phyloP scores from a whole-genome alignment of 805 yeast genomes.

The Yamadazyma philogaea region DNA sequence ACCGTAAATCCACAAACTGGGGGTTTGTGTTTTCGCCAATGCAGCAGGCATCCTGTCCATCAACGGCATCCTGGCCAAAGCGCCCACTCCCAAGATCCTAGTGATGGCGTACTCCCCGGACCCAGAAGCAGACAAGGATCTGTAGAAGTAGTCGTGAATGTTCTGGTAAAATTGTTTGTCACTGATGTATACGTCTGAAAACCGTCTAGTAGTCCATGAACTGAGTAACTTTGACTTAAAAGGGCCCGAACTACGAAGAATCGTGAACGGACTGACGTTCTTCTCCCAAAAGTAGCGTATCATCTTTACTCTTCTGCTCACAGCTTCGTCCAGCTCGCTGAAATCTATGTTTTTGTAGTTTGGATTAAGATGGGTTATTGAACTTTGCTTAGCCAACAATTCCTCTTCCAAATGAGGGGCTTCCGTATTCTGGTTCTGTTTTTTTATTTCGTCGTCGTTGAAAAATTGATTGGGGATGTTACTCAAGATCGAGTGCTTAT shows the following conservation, averaged over 20 bases:
- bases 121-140: constrained; percentile 51
- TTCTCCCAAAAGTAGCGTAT: constrained; percentile 49
- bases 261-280: constrained; percentile 53
- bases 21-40: constrained; percentile 40
- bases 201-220: constrained; percentile 50
- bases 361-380: constrained; percentile 16
- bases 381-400: constrained; percentile 10
- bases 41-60: constrained; percentile 46
- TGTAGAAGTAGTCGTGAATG: constrained; percentile 54
- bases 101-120: constrained; percentile 67
- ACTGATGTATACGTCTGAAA: constrained; percentile 37
- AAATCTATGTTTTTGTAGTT: constrained; percentile 11
- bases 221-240: constrained; percentile 49
- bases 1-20: constrained; percentile 62
- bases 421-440: constrained; percentile 18
- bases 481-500: constrained; percentile 27
- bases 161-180: constrained; percentile 30
- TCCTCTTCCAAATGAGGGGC: constrained; percentile 14
- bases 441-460: constrained; percentile 9
- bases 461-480: constrained; percentile 15
- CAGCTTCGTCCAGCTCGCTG: constrained; percentile 13
- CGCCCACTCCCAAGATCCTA: constrained; percentile 57
- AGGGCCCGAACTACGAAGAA: constrained; percentile 53
- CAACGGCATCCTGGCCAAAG: constrained; percentile 55
- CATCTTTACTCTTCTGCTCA: constrained; percentile 23